These are phyloP conservation scores for Auriscalpium orientale DNA, from an alignment of 768 basidiomycete species.

Conservation along the genomic window DNA sequence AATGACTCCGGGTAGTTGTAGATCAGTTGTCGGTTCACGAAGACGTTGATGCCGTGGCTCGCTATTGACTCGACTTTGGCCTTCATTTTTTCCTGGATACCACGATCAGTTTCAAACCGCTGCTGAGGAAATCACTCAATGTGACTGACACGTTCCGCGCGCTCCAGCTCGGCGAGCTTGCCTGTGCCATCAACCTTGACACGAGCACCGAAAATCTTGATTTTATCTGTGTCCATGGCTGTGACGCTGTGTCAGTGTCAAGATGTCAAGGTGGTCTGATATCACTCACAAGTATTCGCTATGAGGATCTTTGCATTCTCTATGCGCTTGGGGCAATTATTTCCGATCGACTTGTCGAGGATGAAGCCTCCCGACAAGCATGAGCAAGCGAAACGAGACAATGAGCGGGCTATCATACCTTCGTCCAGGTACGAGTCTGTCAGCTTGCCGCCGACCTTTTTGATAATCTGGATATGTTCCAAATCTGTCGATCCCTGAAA, in stretches of 20 bases:
- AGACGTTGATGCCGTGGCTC: constrained; percentile 90
- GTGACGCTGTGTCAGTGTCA: constrained; percentile 2
- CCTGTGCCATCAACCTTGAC: constrained; percentile 94
- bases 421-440: constrained; percentile 98
- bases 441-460: constrained; percentile 98
- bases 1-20: constrained; percentile 99
- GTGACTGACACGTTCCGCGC: constrained; percentile 73
- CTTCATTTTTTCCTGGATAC: constrained; percentile 95
- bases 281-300: constrained; percentile 86
- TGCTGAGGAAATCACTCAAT: background rate
- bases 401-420: constrained; percentile 36
- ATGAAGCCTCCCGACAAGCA: constrained; percentile 68
- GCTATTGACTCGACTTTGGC: constrained; percentile 94
- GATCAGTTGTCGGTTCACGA: constrained; percentile 96
- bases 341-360: constrained; percentile 90
- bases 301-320: constrained; percentile 95
- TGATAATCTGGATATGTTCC: constrained; percentile 98
- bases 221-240: constrained; percentile 99
- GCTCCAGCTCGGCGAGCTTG: constrained; percentile 95
- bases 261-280: background rate
- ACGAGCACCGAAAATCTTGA: constrained; percentile 96
- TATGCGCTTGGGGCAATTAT: constrained; percentile 90
- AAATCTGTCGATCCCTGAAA: constrained; percentile 86
- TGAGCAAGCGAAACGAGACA: background rate
- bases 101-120: background rate